Evolutionary conservation across 257 asterid genomes (phyloP).

Genomic region (Capsicum pubescens): DNA sequence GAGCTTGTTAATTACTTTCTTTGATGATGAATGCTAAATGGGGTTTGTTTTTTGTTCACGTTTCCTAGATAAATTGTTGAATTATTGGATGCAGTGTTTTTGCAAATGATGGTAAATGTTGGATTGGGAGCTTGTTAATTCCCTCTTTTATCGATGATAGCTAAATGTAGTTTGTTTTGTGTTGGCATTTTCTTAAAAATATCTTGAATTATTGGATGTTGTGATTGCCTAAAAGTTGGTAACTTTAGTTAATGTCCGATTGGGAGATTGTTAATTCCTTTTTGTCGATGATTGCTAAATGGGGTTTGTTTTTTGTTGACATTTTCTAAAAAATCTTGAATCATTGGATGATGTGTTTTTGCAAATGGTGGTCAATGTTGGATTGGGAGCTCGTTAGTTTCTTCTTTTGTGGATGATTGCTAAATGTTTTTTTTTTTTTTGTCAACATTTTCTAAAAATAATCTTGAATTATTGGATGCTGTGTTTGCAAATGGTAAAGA

Average conservation of each 20-base stretch:
- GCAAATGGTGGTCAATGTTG: background rate
- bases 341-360: too few species aligned
- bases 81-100: background rate
- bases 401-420: background rate
- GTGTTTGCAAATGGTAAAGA: background rate
- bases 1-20: too few species aligned
- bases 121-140: background rate
- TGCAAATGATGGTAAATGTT: background rate
- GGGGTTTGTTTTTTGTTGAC: background rate
- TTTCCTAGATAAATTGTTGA: background rate
- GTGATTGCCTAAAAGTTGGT: too few species aligned
- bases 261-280: too few species aligned
- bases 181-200: background rate
- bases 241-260: too few species aligned
- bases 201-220: background rate
- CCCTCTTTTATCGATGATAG: background rate
- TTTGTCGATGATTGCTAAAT: too few species aligned
- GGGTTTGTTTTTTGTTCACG: background rate
- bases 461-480: background rate
- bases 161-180: background rate
- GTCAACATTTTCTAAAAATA: background rate
- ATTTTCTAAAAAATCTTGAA: background rate
- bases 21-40: too few species aligned
- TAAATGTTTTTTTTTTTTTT: background rate
- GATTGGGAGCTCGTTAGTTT: background rate